Evolutionary conservation across 2,329 filamentous ascomycete species (phyloP).

Genomic region (Mariannaea sp.): DNA sequence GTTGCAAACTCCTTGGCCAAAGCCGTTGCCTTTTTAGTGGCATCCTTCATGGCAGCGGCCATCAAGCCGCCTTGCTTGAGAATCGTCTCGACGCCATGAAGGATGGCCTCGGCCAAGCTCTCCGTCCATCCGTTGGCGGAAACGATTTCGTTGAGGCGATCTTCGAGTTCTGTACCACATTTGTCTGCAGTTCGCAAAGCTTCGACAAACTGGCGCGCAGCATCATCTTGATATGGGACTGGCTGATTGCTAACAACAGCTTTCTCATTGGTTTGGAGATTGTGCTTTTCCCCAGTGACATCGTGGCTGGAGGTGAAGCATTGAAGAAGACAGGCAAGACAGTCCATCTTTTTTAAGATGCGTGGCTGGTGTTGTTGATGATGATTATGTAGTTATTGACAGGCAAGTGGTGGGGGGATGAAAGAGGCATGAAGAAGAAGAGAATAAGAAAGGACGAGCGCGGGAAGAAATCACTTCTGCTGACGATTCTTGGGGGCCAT

Average conservation of each 20-base stretch:
- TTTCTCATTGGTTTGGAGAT: neutral
- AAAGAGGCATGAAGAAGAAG: too few species aligned
- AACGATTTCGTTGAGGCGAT: conserved; percentile 16
- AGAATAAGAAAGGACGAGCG: too few species aligned
- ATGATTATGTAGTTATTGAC: too few species aligned
- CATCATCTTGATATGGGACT: conserved; percentile 16
- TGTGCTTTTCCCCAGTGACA: neutral
- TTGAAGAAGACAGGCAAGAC: neutral
- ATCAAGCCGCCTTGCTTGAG: conserved; percentile 20
- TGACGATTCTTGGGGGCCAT: too few species aligned
- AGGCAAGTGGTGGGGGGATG: too few species aligned
- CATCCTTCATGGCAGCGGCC: conserved; percentile 16
- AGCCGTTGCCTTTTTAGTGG: conserved; percentile 18
- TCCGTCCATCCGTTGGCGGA: conserved; percentile 27
- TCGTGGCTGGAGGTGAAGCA: neutral
- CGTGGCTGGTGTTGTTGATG: too few species aligned
- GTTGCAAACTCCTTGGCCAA: conserved; percentile 26
- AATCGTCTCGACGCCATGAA: conserved; percentile 24
- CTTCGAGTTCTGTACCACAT: neutral
- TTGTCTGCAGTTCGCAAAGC: conserved; percentile 13
- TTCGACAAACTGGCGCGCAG: conserved; percentile 21
- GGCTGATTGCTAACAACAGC: neutral
- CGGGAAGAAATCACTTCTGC: too few species aligned
- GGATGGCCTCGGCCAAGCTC: conserved; percentile 22
- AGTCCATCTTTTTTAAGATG: conserved; percentile 1